Base-by-base conservation (phyloP, 768 basidiomycete genomes). In the Suillus clintonianus region DNA sequence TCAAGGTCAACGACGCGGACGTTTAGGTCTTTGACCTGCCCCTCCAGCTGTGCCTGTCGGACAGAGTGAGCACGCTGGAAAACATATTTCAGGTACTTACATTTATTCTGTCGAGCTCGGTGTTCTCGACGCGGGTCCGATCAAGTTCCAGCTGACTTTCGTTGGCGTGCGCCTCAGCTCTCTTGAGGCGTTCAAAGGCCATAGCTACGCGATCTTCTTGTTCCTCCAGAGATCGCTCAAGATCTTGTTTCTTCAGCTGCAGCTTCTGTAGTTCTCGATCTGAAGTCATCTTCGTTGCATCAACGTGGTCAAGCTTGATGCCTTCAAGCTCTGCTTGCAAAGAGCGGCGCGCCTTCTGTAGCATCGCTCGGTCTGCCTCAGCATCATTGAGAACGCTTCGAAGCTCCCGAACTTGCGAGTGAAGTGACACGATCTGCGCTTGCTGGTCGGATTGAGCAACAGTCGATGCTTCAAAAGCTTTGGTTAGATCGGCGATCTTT, bases 391-490 rank as follows among this genome's bases (percentile, higher is more conserved):
- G 78, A 17, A 94, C 90, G 30, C 84, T 78, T 9, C 92, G 88
- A 34, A 95, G 81, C 69, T 95, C 91, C 47, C 91, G 88, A 60
- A 93, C 91, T 82, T 95, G 92, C 1, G 91, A 91, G 69, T 94
- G 91, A 17, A 94, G 82, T 3, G 89, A 84, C 34, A 92, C 89
- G 53, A 95, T 94, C 65, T 94, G 94, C 0, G 88, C 80, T 71
- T 94, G 92, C 68, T 94, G 94, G 68, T 94, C 93, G 0, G 86
- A 79, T 69, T 93, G 92, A 0, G 85, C 89, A 45, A 83, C 83
- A 1, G 82, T 84, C 2, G 91, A 89, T 1, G 88, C 81, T 67
- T 93, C 91, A 71, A 89, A 93, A 1, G 89, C 92, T 61, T 86
- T 88, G 27, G 85, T 88, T 63, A 93, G 71, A 72, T 94, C 90